Base-by-base conservation (phyloP, 208 protist genomes). In the Trypanosomatidae sp. region DNA sequence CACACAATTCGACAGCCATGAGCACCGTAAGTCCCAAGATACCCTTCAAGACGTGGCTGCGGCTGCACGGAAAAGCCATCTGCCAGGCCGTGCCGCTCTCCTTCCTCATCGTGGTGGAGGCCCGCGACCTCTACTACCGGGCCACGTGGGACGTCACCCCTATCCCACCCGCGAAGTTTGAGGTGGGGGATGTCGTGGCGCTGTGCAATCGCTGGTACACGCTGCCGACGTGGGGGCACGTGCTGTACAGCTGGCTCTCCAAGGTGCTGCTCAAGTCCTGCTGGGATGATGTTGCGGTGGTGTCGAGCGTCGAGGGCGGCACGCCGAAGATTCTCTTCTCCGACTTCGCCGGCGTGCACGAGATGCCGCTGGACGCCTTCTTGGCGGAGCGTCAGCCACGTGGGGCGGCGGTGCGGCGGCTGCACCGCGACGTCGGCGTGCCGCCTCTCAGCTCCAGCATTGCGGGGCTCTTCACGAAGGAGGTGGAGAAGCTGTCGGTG, bases 131-230 rank as follows among this genome's bases (percentile, higher is more conserved):
- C 71, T 97, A 94, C 81, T 93, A 95, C 73, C 88, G 90, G 39
- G 80, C 90, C 10, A 91, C 87, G 36, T 95, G 92, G 91, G 70
- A 91, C 17, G 83, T 94, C 5, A 72, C 74, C 50, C 67, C 81
- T 6, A 50, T 94, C 28, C 77, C 73, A 7, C 84, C 88, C 0
- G 66, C 58, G 30, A 76, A 82, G 43, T 93, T 95, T 52, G 56
- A 76, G 22, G 90, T 88, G 30, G 92, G 92, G 12, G 92, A 97
- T 79, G 87, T 95, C 19, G 62, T 97, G 43, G 76, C 83, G 39
- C 76, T 97, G 56, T 91, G 89, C 79, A 97, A 97, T 60, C 88
- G 92, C 3, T 97, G 92, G 91, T 95, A 95, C 84, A 91, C 87
- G 30, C 82, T 97, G 53, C 90, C 92, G 9, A 86, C 89, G 25